A percentile compares a stretch with the other conserved stretches of the same genome.
These are phyloP conservation scores for Penicillium sp. DNA, from an alignment of 2,329 filamentous ascomycete genomes.

Conservation along the genomic window DNA sequence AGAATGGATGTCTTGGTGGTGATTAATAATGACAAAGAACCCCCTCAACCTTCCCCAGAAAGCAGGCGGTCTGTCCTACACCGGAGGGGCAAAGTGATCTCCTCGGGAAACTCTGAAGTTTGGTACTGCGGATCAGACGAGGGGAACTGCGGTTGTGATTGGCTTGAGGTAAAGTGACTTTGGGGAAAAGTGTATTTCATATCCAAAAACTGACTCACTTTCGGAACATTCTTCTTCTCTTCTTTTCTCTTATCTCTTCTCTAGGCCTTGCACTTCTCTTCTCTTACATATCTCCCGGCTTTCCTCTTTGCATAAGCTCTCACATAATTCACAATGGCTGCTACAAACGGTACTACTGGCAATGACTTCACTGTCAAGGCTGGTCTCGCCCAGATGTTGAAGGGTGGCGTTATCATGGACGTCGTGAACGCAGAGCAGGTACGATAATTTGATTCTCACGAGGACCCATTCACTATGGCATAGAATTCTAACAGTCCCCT, in stretches of 20 bases:
- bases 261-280: slow-evolving; percentile 3
- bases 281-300: slow-evolving; percentile 1
- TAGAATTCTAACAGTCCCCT: background rate
- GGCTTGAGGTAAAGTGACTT: slow-evolving; percentile 16
- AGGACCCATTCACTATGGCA: background rate
- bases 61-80: slow-evolving; percentile 16
- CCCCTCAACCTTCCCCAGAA: background rate
- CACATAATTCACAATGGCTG: slow-evolving; percentile 33
- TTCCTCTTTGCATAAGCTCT: slow-evolving; percentile 2
- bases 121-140: slow-evolving; percentile 11
- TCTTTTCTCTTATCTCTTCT: slow-evolving; percentile 6
- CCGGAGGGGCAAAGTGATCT: background rate
- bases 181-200: slow-evolving; percentile 18
- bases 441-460: slow-evolving; percentile 17
- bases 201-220: slow-evolving; percentile 23
- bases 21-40: background rate
- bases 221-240: slow-evolving; percentile 1
- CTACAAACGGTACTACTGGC: slow-evolving; percentile 35
- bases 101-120: slow-evolving; percentile 13
- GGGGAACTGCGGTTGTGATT: slow-evolving; percentile 11
- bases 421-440: slow-evolving; percentile 86
- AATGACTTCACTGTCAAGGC: slow-evolving; percentile 84
- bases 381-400: slow-evolving; percentile 94
- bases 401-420: slow-evolving; percentile 99
- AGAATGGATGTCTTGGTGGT: no score